These are phyloP conservation scores for Neltuma alba DNA, from an alignment of 306 rosid species.

Conservation along the genomic window DNA sequence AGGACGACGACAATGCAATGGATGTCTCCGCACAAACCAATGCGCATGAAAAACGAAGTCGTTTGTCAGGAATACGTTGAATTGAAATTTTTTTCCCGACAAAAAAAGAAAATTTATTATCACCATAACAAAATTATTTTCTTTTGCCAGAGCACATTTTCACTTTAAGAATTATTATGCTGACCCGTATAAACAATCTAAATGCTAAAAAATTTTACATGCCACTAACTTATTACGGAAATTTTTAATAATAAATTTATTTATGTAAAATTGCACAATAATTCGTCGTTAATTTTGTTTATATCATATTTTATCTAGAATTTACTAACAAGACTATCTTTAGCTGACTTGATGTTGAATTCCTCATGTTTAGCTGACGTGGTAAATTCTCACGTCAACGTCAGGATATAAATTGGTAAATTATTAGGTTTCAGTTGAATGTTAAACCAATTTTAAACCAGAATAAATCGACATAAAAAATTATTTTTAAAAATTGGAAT, in stretches of 20 bases:
- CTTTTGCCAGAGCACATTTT: too few species aligned
- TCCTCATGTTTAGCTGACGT: neutral
- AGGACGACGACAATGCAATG: neutral
- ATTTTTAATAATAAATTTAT: too few species aligned
- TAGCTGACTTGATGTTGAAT: neutral
- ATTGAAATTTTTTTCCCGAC: neutral
- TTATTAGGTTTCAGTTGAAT: neutral
- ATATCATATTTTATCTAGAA: neutral
- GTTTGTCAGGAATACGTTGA: neutral
- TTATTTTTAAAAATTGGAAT: neutral
- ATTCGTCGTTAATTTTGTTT: too few species aligned
- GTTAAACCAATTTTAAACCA: too few species aligned
- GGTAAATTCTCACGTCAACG: too few species aligned
- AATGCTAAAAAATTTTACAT: too few species aligned
- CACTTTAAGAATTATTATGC: too few species aligned
- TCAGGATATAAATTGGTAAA: too few species aligned
- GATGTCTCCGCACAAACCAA: neutral
- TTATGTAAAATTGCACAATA: too few species aligned
- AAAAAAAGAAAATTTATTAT: neutral
- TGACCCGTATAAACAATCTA: too few species aligned
- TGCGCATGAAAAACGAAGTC: conserved; percentile 20
- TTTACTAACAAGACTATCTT: neutral
- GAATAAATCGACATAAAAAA: too few species aligned
- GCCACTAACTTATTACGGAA: too few species aligned
- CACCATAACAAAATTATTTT: neutral